phyloP scores from a whole-genome alignment of 2,329 filamentous ascomycete species.

The Cordyceps pruinosa region DNA sequence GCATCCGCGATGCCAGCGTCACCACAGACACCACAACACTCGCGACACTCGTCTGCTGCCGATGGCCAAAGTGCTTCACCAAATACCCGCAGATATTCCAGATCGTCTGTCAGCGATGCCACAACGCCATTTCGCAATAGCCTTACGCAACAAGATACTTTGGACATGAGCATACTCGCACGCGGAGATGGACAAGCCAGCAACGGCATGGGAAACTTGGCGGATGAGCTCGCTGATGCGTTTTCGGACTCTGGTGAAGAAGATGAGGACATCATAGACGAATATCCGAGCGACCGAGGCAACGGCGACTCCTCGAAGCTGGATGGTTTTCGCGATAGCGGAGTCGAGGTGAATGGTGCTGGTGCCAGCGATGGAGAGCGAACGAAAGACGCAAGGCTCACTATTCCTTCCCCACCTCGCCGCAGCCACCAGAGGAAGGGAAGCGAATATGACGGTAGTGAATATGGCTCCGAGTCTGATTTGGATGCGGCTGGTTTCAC shows the following conservation, averaged over 20 bases:
- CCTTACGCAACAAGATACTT: slow-evolving; percentile 41
- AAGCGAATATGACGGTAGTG: slow-evolving; percentile 64
- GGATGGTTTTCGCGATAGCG: slow-evolving; percentile 4
- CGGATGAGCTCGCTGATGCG: slow-evolving; percentile 72
- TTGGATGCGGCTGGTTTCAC: slow-evolving; percentile 63
- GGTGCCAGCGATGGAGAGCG: slow-evolving; percentile 17
- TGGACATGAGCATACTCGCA: slow-evolving; percentile 41
- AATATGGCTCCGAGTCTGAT: slow-evolving; percentile 67
- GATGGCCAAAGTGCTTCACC: slow-evolving; percentile 43
- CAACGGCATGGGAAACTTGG: slow-evolving; percentile 67
- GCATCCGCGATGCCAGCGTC: slow-evolving; percentile 29
- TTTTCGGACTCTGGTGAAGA: slow-evolving; percentile 58
- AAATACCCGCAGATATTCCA: slow-evolving; percentile 41
- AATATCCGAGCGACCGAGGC: not conserved
- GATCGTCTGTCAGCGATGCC: slow-evolving; percentile 44
- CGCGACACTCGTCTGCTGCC: slow-evolving; percentile 49
- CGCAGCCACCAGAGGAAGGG: slow-evolving; percentile 44
- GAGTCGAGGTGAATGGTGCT: slow-evolving; percentile 8
- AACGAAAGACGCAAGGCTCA: slow-evolving; percentile 35
- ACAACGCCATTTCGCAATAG: slow-evolving; percentile 42
- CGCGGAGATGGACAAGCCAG: slow-evolving; percentile 34
- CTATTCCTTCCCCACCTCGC: slow-evolving; percentile 36
- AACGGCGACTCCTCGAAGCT: slow-evolving; percentile 10
- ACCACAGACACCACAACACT: slow-evolving; percentile 52
- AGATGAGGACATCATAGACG: slow-evolving; percentile 28